phyloP scores from a whole-genome alignment of 1,139 yeast genomes.

The Suhomyces terraborum region DNA sequence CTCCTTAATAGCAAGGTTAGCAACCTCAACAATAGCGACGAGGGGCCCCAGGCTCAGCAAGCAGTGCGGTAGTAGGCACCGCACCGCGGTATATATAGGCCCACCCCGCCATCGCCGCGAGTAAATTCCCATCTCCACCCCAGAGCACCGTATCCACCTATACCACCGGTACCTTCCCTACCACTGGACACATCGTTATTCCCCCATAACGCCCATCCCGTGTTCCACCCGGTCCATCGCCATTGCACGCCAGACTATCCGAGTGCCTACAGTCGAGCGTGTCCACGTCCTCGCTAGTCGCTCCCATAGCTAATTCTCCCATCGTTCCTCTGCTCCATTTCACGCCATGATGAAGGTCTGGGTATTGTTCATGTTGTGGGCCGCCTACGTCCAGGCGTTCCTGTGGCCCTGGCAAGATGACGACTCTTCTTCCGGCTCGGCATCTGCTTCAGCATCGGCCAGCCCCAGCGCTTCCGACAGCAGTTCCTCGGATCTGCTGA shows the following conservation, averaged over 20 bases:
- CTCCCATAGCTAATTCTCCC: too few relatives aligned
- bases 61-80: neutral
- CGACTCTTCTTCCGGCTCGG: slow-evolving; percentile 8
- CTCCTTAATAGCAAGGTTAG: neutral
- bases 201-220: too few relatives aligned
- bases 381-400: slow-evolving; percentile 10
- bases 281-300: too few relatives aligned
- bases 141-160: too few relatives aligned
- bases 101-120: neutral
- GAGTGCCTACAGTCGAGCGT: too few relatives aligned
- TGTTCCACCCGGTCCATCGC: too few relatives aligned
- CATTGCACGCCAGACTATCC: too few relatives aligned
- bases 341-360: slow-evolving; percentile 6
- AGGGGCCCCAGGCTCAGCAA: neutral
- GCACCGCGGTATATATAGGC: slow-evolving; percentile 1
- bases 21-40: neutral
- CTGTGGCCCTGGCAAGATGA: slow-evolving; percentile 17
- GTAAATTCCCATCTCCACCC: too few relatives aligned
- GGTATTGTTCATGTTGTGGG: slow-evolving; percentile 3
- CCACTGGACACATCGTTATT: too few relatives aligned
- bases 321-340: too few relatives aligned
- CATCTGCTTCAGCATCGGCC: slow-evolving; percentile 1
- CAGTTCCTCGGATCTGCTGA: slow-evolving; percentile 1
- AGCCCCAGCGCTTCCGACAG: neutral
- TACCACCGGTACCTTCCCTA: too few relatives aligned